Evolutionary conservation across 2,329 filamentous ascomycete species (phyloP).

Genomic region (Xylariaceae sp.): DNA sequence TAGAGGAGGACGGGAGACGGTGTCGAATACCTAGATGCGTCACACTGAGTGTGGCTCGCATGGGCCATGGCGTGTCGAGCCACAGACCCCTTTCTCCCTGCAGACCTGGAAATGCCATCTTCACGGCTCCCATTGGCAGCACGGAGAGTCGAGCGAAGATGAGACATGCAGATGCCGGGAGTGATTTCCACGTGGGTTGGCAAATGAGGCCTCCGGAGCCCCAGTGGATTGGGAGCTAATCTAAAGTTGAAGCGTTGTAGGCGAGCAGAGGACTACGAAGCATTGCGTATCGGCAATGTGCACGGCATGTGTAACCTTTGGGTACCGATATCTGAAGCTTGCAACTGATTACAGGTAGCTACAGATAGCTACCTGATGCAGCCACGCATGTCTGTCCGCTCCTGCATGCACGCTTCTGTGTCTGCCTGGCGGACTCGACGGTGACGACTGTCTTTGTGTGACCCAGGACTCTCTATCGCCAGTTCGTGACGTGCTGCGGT

Average conservation of each 20-base stretch:
- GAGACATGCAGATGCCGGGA: conserved; percentile 5
- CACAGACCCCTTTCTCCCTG: not conserved
- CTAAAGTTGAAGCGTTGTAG: too few species aligned
- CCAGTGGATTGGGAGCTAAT: conserved; percentile 4
- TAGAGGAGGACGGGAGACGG: too few species aligned
- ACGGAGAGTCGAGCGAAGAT: conserved; percentile 1
- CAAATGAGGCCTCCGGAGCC: conserved; percentile 5
- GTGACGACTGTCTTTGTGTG: not conserved
- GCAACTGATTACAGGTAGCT: not conserved
- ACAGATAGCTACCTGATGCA: not conserved
- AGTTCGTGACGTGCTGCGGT: not conserved
- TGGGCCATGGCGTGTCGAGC: not conserved
- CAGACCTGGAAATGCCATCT: not conserved
- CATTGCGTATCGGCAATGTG: conserved; percentile 8
- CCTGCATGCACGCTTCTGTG: not conserved
- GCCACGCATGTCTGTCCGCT: not conserved
- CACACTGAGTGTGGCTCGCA: not conserved
- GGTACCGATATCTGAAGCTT: not conserved
- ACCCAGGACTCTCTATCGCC: not conserved
- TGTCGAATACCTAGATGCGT: too few species aligned
- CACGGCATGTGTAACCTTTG: not conserved
- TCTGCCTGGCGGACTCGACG: not conserved
- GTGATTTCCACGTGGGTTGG: conserved; percentile 8
- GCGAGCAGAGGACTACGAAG: not conserved
- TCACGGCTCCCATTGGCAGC: not conserved